A percentile compares a stretch with the other conserved stretches of the same genome.
Conservation (phyloP, 257 asterid genomes). For the Orobanche coerulescens region DNA sequence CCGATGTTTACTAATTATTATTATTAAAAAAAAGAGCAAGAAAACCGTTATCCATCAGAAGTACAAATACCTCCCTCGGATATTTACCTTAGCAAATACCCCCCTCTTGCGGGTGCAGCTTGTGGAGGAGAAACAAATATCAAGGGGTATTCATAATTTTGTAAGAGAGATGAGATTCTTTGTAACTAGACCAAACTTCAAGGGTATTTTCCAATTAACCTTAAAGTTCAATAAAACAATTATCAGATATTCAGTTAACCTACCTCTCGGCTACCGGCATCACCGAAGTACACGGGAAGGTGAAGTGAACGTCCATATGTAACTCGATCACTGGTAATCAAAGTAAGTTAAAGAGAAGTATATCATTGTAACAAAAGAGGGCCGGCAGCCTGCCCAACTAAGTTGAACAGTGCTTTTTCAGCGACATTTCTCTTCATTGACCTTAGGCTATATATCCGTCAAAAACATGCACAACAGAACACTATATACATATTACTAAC, state of each 20-base stretch:
- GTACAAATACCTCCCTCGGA: neutral
- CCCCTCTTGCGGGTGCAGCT: neutral
- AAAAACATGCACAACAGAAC: neutral
- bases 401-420: conserved; percentile 2
- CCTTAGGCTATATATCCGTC: neutral
- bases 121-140: neutral
- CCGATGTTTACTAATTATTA: no score
- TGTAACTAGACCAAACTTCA: neutral
- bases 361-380: conserved; percentile 5
- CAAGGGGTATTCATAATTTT: neutral
- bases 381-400: conserved; percentile 2
- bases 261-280: conserved; percentile 99
- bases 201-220: neutral
- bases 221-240: neutral
- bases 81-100: neutral
- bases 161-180: neutral
- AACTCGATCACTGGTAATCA: conserved; percentile 75
- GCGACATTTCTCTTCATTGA: conserved; percentile 2
- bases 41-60: neutral
- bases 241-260: conserved; percentile 17
- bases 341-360: conserved; percentile 17
- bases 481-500: neutral
- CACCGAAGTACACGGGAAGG: conserved; percentile 99
- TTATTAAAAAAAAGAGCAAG: no score
- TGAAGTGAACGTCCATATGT: conserved; percentile 95